Evolutionary conservation across 257 asterid species (phyloP).

Genomic region (Fraxinus cuspidata): DNA sequence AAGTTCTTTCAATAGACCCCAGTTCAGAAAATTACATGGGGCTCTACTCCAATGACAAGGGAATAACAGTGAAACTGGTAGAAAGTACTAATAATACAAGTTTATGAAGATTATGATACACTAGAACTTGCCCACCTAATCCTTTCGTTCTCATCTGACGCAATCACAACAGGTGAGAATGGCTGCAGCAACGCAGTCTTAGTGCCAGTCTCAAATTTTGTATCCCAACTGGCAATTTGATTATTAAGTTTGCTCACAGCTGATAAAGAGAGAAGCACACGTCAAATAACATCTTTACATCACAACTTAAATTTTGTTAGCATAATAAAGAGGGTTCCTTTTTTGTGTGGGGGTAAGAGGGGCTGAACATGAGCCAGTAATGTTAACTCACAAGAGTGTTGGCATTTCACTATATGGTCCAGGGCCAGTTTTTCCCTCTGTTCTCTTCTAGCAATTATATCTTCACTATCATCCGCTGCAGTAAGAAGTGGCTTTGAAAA

Average conservation of each 20-base stretch:
- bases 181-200: constrained; percentile 81
- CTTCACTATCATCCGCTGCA: constrained; percentile 82
- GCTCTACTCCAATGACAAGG: constrained; percentile 13
- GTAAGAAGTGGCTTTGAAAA: constrained; percentile 98
- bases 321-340: not conserved
- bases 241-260: constrained; percentile 79
- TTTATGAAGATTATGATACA: not conserved
- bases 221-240: constrained; percentile 99
- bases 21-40: not conserved
- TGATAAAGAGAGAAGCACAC: constrained; percentile 29
- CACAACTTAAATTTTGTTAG: not conserved
- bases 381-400: constrained; percentile 69
- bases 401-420: constrained; percentile 82
- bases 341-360: no score
- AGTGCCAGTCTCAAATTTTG: constrained; percentile 88
- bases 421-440: constrained; percentile 81
- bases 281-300: not conserved
- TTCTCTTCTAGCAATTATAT: constrained; percentile 77
- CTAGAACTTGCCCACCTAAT: constrained; percentile 54
- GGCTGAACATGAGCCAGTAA: constrained; percentile 5
- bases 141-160: constrained; percentile 87
- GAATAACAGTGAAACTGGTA: not conserved
- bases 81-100: constrained; percentile 5
- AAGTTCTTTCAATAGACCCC: not conserved
- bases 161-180: constrained; percentile 84